Base-by-base conservation (phyloP, 83 land plant genomes). In the Thuja plicata region DNA sequence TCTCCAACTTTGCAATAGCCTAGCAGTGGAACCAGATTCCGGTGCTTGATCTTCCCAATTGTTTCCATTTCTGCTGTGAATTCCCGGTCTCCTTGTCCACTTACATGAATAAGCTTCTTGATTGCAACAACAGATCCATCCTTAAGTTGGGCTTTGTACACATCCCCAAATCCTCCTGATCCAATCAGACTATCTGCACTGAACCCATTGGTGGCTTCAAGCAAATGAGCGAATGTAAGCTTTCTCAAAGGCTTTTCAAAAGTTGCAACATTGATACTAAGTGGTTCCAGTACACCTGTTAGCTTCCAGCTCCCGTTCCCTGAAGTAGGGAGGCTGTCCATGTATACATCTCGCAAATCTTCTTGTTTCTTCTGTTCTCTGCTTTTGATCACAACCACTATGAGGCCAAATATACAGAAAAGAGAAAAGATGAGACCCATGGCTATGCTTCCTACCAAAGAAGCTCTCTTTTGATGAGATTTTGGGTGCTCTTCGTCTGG, bases 121-220 rank as follows among this genome's bases (percentile, higher is more conserved):
- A 91, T 91, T 27, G 92, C 91, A 45, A 91, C 92, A 48, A 91
- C 46, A 81, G 93, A 92, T 40, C 99, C 97, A 87, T 95, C 97
- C 77, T 92, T 93, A 38, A 97, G 90, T 85, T 93, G 90, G 0
- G 99, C 99, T 78, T 91, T 96, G 92, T 97, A 97, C 73, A 97
- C 99, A 73, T 94, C 96, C 13, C 99, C 99, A 87, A 95, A 97
- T 1, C 98, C 98, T 19, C 98, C 98, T 8, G 94, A 92, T 5
- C 98, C 98, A 46, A 97, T 91, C 57, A 97, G 89, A 84, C 92
- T 91, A 88, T 96, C 96, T 66, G 92, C 80, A 91, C 93, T 94
- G 93, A 97, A 96, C 48, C 94, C 94, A 76, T 97, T 94, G 57
- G 99, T 97, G 91, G 99, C 99, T 50, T 96, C 96, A n/a, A 93